A percentile compares a stretch with the other conserved stretches of the same genome.
Evolutionary conservation across 1,139 yeast species (phyloP).

Genomic region (Protomyces macrosporus): DNA sequence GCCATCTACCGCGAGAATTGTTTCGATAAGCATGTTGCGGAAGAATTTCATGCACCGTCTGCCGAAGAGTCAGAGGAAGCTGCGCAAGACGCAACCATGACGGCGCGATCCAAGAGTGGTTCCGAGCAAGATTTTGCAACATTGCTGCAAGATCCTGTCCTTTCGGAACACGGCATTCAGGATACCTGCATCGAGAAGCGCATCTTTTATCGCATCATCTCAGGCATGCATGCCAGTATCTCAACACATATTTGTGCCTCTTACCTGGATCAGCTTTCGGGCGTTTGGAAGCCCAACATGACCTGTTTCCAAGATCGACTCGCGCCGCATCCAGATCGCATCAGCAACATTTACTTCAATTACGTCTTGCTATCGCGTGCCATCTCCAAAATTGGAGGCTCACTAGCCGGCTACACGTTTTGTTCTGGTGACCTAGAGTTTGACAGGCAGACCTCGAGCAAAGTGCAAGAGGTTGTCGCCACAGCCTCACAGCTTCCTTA

Average conservation of each 20-base stretch:
- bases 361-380: conserved; percentile 84
- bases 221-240: conserved; percentile 95
- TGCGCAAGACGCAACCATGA: background rate
- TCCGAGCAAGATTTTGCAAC: conserved; percentile 6
- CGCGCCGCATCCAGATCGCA: conserved; percentile 81
- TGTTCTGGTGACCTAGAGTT: conserved; percentile 43
- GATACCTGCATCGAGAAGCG: conserved; percentile 64
- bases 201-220: conserved; percentile 74
- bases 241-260: conserved; percentile 91
- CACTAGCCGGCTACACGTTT: conserved; percentile 48
- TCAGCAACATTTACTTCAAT: conserved; percentile 84
- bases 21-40: conserved; percentile 43
- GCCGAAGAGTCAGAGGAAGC: conserved; percentile 29
- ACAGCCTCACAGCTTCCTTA: conserved; percentile 45
- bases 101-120: background rate
- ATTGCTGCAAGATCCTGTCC: conserved; percentile 11
- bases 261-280: conserved; percentile 64
- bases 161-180: conserved; percentile 30
- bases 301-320: conserved; percentile 82
- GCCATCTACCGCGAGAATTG: conserved; percentile 91
- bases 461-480: conserved; percentile 29
- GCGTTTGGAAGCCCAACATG: conserved; percentile 77
- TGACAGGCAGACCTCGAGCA: conserved; percentile 16
- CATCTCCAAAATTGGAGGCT: conserved; percentile 56
- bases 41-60: conserved; percentile 32